phyloP scores from a whole-genome alignment of 2,329 filamentous ascomycete species.

The Triangularia setosa region DNA sequence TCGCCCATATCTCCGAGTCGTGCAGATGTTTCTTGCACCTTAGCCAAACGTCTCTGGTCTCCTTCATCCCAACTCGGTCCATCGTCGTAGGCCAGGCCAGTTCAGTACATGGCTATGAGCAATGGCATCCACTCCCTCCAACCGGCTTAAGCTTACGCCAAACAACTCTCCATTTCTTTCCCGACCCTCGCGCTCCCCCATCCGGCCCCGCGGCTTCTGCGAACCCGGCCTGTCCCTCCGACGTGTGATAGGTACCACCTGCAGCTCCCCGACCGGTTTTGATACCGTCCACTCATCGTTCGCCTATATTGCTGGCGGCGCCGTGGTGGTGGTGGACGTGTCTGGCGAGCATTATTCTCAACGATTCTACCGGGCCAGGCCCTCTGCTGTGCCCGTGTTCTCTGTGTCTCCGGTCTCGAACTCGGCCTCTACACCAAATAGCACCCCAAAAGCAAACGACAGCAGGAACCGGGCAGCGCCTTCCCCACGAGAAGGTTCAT shows the following conservation, averaged over 20 bases:
- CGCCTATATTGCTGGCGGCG: constrained; percentile 87
- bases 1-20: neutral
- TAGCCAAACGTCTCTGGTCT: constrained; percentile 9
- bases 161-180: constrained; percentile 69
- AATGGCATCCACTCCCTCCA: constrained; percentile 58
- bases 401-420: constrained; percentile 50
- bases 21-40: constrained; percentile 15
- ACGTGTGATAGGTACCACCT: constrained; percentile 88
- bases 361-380: constrained; percentile 85
- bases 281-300: constrained; percentile 75
- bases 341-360: constrained; percentile 66
- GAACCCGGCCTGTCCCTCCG: constrained; percentile 67
- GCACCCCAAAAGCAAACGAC: constrained; percentile 60
- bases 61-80: constrained; percentile 4
- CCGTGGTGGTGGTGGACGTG: constrained; percentile 83
- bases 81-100: constrained; percentile 34
- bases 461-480: constrained; percentile 54
- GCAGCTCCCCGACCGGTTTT: constrained; percentile 78
- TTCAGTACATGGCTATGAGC: constrained; percentile 46
- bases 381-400: constrained; percentile 67
- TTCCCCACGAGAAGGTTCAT: constrained; percentile 45
- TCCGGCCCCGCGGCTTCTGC: constrained; percentile 47
- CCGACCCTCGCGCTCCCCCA: constrained; percentile 60
- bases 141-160: constrained; percentile 66
- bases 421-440: constrained; percentile 46